phyloP scores from a whole-genome alignment of 2,329 filamentous ascomycete species.

The Trichoderma sp. region DNA sequence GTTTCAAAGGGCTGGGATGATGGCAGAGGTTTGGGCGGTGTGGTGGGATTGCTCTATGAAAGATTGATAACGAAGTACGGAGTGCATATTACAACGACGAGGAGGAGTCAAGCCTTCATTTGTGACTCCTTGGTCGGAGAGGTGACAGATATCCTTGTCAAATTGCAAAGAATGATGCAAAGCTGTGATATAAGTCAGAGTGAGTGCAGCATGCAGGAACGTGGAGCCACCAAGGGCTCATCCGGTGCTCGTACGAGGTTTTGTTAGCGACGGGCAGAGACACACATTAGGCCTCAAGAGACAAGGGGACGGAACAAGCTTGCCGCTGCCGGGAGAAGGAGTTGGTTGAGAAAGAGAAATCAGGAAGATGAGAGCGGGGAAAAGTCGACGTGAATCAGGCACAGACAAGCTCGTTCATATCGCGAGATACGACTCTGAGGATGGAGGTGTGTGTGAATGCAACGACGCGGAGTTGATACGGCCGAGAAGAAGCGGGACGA shows the following conservation, averaged over 20 bases:
- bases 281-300: background rate
- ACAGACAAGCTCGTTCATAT: too few relatives aligned
- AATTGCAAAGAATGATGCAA: too few relatives aligned
- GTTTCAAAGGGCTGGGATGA: background rate
- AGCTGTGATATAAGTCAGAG: background rate
- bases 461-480: background rate
- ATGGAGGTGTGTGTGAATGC: background rate
- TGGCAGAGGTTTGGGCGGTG: background rate
- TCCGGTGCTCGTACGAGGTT: background rate
- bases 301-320: background rate
- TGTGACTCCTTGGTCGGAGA: too few relatives aligned
- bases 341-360: background rate
- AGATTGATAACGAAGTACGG: background rate
- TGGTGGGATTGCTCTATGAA: background rate
- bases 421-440: background rate
- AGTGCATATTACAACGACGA: too few relatives aligned
- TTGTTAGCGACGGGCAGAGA: background rate
- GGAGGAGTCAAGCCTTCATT: too few relatives aligned
- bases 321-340: background rate
- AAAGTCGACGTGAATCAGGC: background rate
- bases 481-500: background rate
- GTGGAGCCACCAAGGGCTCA: slow-evolving; percentile 11
- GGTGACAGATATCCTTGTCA: too few relatives aligned
- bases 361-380: background rate
- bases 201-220: slow-evolving; percentile 26